phyloP scores from a whole-genome alignment of 75 land plant genomes.

The Selaginella tamariscina region DNA sequence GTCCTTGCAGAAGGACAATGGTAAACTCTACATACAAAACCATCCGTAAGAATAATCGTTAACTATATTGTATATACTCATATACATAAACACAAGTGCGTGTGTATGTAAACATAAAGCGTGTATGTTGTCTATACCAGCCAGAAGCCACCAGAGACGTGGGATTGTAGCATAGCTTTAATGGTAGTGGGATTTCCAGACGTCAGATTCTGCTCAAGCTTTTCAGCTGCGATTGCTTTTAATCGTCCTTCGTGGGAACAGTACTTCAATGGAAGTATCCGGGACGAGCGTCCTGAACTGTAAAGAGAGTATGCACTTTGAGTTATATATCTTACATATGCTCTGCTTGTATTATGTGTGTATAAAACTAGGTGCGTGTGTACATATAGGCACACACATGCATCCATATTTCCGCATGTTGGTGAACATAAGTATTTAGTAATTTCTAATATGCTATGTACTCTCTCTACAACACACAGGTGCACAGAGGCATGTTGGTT shows the following conservation, averaged over 20 bases:
- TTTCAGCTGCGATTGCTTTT: constrained; percentile 38
- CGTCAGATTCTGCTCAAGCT: constrained; percentile 23
- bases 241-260: constrained; percentile 35
- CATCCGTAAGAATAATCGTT: constrained; percentile 1
- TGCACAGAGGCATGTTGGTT: no score
- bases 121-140: constrained; percentile 25
- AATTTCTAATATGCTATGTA: no score
- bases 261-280: constrained; percentile 23
- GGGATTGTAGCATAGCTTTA: constrained; percentile 68
- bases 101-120: not conserved
- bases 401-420: not conserved
- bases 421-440: no score
- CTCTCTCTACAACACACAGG: no score
- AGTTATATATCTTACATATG: no score
- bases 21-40: constrained; percentile 39
- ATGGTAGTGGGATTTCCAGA: constrained; percentile 40
- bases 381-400: not conserved
- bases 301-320: not conserved
- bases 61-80: no score
- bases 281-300: constrained; percentile 20
- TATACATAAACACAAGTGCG: constrained; percentile 4
- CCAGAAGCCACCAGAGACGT: constrained; percentile 75
- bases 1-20: constrained; percentile 39
- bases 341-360: no score
- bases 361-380: no score